Evolutionary conservation across 352 stramenopile species (phyloP), one percentile per base, ranked within the genome.

Genomic region (Pythium rishiriense): DNA sequence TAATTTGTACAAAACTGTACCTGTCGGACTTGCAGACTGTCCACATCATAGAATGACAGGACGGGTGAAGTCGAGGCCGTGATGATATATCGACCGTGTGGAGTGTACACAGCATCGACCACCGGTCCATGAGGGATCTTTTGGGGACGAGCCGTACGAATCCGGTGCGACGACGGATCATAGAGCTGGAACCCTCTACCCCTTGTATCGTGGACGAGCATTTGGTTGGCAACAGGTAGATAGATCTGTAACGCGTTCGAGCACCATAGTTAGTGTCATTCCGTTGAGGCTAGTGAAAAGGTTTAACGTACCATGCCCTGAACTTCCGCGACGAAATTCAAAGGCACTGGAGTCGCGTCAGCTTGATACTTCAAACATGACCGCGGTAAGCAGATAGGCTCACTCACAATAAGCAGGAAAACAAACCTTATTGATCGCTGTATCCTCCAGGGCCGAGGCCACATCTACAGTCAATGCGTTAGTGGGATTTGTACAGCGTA

Each of bases 21-120:
- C 66, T 87, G 78, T 4, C 76, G 70, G 52, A 88, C 58, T 21
- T 68, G 64, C 21, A 88, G 66, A 6, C 73, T 51, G 29, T 88
- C 77, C 4, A 77, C 42, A 35, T 88, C 77, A 24, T 86, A 86
- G 4, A 88, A 71, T 3, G 75, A 69, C 7, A 88, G 78, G 12
- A 86, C 67, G 22, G 77, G 77, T 11, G 73, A 86, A 6, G 75
- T 76, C 14, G 75, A 79, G 19, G 75, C 68, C 22, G 79, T 81
- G 39, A 82, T 68, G 11, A 88, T 58, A 42, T 86, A 85, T 24
- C 72, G 64, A 14, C 74, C 75, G 22, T 72, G 58, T 1, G 67
- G 58, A 4, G 69, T 78, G 61, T 85, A 86, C 21, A 81, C 66
- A 0, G 75, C 71, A 47, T 86, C 79, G 19, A 85, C 56, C 15